These are phyloP conservation scores for Halophytophthora polymorphica DNA, from an alignment of 352 stramenopile genomes.

Conservation along the genomic window DNA sequence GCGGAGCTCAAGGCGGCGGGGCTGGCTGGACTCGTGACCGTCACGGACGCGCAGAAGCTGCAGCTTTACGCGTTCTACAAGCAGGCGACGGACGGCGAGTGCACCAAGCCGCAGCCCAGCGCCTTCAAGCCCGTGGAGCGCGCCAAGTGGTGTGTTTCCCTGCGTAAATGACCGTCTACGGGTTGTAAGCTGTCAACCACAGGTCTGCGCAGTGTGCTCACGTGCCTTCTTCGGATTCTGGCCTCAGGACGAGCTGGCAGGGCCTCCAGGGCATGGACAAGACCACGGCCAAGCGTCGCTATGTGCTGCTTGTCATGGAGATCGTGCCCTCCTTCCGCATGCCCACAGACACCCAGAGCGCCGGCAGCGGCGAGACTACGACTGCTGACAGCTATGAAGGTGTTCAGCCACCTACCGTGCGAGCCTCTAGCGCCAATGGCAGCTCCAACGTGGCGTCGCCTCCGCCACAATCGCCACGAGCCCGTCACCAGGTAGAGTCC, in stretches of 20 bases:
- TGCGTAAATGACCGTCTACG: no score
- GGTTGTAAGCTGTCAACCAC: no score
- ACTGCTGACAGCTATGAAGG: not conserved
- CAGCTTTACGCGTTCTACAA: conserved; percentile 80
- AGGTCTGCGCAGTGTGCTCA: not conserved
- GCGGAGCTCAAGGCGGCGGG: conserved; percentile 34
- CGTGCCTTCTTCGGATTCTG: not conserved
- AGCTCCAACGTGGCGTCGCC: no score
- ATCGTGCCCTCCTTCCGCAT: conserved; percentile 45
- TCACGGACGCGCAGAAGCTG: conserved; percentile 73
- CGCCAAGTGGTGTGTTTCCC: conserved; percentile 47
- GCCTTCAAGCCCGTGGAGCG: conserved; percentile 58
- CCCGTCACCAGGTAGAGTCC: not conserved
- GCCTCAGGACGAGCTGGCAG: conserved; percentile 51
- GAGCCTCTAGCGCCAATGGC: no score
- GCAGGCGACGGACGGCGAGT: conserved; percentile 69
- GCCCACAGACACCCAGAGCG: conserved; percentile 15
- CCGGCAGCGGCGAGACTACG: not conserved
- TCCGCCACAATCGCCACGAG: not conserved
- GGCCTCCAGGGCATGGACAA: conserved; percentile 31
- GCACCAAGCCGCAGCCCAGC: conserved; percentile 43
- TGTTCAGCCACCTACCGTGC: no score
- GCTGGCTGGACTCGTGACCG: conserved; percentile 17
- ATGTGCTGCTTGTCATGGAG: conserved; percentile 50
- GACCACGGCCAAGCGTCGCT: conserved; percentile 42